A percentile compares a stretch with the other conserved stretches of the same genome.
Conservation (phyloP, 345 rosid genomes). For the Populus pruinosa region DNA sequence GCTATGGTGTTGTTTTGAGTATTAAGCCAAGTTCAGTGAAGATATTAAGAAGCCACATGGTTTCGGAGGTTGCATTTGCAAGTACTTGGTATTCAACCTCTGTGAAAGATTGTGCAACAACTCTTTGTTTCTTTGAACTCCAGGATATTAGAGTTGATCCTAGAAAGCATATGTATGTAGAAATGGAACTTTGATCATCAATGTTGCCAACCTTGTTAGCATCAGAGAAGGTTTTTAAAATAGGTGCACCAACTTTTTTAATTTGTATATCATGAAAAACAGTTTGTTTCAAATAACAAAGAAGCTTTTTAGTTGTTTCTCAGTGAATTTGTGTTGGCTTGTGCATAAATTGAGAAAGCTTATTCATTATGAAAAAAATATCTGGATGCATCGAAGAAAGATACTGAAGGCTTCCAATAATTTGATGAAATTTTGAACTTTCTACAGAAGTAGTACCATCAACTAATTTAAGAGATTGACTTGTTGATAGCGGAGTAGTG, state of each 20-base stretch:
- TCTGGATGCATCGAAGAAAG: neutral
- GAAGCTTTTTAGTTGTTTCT: neutral
- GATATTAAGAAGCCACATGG: neutral
- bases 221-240: neutral
- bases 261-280: neutral
- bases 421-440: neutral
- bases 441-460: neutral
- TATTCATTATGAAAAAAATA: too few species aligned
- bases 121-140: neutral
- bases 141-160: accelerated
- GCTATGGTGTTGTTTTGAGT: too few species aligned
- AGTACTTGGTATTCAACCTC: neutral
- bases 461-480: accelerated
- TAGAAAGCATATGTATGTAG: neutral
- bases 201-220: neutral
- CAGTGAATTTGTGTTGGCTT: neutral
- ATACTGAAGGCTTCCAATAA: accelerated
- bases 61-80: neutral
- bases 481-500: neutral
- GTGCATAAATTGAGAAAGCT: neutral
- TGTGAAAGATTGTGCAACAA: neutral
- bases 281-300: too few species aligned
- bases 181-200: neutral
- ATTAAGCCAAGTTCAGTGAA: too few species aligned
- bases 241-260: too few species aligned